These are phyloP conservation scores for Melampsora larici-populina DNA, from an alignment of 1,284 basidiomycete species.

Conservation along the genomic window DNA sequence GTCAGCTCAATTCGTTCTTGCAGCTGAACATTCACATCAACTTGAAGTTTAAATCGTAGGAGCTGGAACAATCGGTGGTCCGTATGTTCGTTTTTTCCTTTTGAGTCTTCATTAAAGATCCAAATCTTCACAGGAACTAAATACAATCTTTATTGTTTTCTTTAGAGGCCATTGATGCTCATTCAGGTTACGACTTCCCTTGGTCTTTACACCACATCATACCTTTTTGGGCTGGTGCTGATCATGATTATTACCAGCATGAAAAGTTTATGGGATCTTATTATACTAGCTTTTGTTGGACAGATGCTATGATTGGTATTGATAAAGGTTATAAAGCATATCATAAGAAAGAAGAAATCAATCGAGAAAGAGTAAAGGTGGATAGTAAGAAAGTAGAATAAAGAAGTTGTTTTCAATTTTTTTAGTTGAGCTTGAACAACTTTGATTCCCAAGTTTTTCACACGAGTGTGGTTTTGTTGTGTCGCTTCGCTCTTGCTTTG, in stretches of 20 bases:
- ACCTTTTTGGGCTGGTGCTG: slow-evolving; percentile 97
- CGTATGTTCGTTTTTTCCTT: slow-evolving; percentile 17
- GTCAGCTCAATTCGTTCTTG: slow-evolving; percentile 91
- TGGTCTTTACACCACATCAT: slow-evolving; percentile 85
- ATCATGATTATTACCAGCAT: slow-evolving; percentile 63
- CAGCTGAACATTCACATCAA: slow-evolving; percentile 76
- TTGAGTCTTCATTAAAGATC: not conserved
- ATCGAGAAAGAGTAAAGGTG: too few relatives aligned
- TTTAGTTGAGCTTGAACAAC: too few relatives aligned
- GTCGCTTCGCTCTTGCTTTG: too few relatives aligned
- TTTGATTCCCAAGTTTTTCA: too few relatives aligned
- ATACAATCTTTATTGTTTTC: not conserved
- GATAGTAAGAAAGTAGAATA: too few relatives aligned
- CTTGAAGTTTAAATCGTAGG: slow-evolving; percentile 56
- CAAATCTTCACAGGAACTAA: too few relatives aligned
- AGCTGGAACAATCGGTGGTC: slow-evolving; percentile 40
- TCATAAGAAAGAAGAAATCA: slow-evolving; percentile 31
- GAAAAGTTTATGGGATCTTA: slow-evolving; percentile 54
- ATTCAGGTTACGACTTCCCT: slow-evolving; percentile 76
- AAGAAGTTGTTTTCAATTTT: too few relatives aligned
- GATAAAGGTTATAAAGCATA: slow-evolving; percentile 69
- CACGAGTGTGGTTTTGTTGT: too few relatives aligned
- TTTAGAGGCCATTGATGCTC: slow-evolving; percentile 81
- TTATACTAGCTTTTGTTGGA: slow-evolving; percentile 88
- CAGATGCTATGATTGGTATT: slow-evolving; percentile 79